Evolutionary conservation across 495 filamentous ascomycete genomes (phyloP), one percentile per base, ranked within the genome.

Genomic region (Xylaria venustula): DNA sequence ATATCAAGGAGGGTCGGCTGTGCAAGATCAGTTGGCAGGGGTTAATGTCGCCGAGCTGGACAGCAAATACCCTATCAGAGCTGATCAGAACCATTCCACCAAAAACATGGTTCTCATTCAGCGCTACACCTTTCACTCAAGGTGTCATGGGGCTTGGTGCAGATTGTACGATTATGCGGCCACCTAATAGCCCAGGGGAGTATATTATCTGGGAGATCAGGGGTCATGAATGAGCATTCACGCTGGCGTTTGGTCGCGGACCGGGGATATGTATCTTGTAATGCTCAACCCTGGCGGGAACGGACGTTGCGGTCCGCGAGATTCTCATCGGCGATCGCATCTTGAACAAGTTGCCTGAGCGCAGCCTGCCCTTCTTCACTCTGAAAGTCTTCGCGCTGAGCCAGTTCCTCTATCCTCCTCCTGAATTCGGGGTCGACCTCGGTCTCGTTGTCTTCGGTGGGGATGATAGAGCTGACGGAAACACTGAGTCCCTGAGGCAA

Each of bases 321-420:
- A 55, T 80, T 65, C 67, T 83, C 55, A 64, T 84, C 71, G 65
- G 75, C 63, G 57, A 95, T 75, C 6, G 88, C 89, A 66, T 92
- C 88, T 62, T 84, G 82, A 15, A 93, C 82, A 61, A 95, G 71
- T 49, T 81, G 79, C 53, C 88, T 83, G 63, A 95, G 71, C 65
- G 87, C 80, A 34, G 78, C 81, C 67, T 95, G 90, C 2, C 86
- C 85, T 46, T 85, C 85, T 46, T 87, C 85, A 53, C 83, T 85
- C 57, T 88, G 75, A 64, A 92, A 92, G 61, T 93, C 88, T 41
- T 85, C 84, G 14, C 88, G 79, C 45, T 84, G 79, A 15, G 90
- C 89, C 63, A 93, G 72, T 68, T 92, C 84, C 62, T 93, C 90
- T 68, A 95, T 93, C 57, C 87, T 76, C 53, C 84, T 77, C 65